Evolutionary conservation across 768 basidiomycete species (phyloP), one percentile per base, ranked within the genome.

Genomic region (Leccinum variicolor): DNA sequence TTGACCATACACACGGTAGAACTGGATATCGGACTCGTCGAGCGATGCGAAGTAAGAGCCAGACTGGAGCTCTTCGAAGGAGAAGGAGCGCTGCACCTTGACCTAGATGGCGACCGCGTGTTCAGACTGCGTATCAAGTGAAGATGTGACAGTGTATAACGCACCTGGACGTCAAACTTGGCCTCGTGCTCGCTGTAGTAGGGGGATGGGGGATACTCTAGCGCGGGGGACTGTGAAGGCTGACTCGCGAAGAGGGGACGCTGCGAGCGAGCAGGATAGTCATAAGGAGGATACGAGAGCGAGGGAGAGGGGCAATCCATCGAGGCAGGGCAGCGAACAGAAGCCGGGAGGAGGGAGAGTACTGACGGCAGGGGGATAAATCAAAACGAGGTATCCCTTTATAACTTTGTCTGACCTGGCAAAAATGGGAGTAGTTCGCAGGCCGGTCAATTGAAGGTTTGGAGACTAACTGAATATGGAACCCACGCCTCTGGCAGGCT

Each of bases 61-160:
- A 0, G 73, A 72, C 50, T 72, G 73, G 21, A 72, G 67, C 54
- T 72, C 73, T 50, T 72, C 71, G 50, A 74, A 72, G 1, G 71
- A 64, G 41, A 73, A 72, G 39, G 71, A 60, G 13, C 71, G 71
- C 28, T 67, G 71, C 0, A 70, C 70, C 3, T 62, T 69, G 49
- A 73, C 62, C 71, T 72, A 10, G 1, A 56, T 43, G 55, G 52
- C 23, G 39, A 4, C 41, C 13, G 53, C 43, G 46, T 34, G 58
- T 58, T 50, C 17, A 41, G 25, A 25, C 34, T 21, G 59, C 0
- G 49, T 5, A 26, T 48, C 23, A 19, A 19, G 41, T 2, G 10
- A 29, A 11, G 17, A 23, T 29, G 51, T 7, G 0, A 17, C 21
- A 13, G 25, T 29, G 29, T 4, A 19, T 3, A 36, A 54, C 63